Base-by-base conservation (phyloP, 140 eudicot species). In the Cichorium intybus region DNA sequence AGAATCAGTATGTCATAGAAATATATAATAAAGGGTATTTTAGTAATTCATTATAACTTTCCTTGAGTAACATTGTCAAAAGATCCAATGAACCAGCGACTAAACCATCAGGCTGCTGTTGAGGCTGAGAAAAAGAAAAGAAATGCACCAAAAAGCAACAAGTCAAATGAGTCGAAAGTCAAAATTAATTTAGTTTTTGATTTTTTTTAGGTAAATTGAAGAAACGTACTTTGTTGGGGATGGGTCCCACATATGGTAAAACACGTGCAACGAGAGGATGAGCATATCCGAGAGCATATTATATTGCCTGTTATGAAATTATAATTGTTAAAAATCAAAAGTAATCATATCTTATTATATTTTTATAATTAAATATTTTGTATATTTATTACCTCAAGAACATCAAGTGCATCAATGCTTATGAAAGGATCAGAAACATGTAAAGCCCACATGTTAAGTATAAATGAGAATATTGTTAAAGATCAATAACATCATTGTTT, bases 271-370 rank as follows among this genome's bases (percentile, higher is more conserved):
- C 97, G 70, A 91, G 80, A 37, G 96, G 91, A 69, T 80, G 90
- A 59, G 85, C 71, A 70, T 96, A 91, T 53, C 97, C 97, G 34
- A 96, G 97, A 73, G 89, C 84, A 66, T 77, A 91, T n/a, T n/a
- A n/a, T n/a, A n/a, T n/a, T n/a, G n/a, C n/a, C n/a, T n/a, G n/a
- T n/a, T n/a, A n/a, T n/a, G n/a, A n/a, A n/a, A n/a, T n/a, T n/a
- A n/a, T n/a, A n/a, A n/a, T n/a, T n/a, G n/a, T n/a, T n/a, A n/a
- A n/a, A n/a, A n/a, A n/a, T n/a, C n/a, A n/a, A n/a, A n/a, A n/a
- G n/a, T n/a, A n/a, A n/a, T n/a, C n/a, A n/a, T n/a, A n/a, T n/a
- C n/a, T n/a, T n/a, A n/a, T n/a, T n/a, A n/a, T n/a, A n/a, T n/a
- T n/a, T n/a, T n/a, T n/a, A n/a, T n/a, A n/a, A n/a, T n/a, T n/a